Evolutionary conservation across 176 grass and related monocot genomes (phyloP), one percentile per base, ranked within the genome.

Genomic region (Pharus latifolius): DNA sequence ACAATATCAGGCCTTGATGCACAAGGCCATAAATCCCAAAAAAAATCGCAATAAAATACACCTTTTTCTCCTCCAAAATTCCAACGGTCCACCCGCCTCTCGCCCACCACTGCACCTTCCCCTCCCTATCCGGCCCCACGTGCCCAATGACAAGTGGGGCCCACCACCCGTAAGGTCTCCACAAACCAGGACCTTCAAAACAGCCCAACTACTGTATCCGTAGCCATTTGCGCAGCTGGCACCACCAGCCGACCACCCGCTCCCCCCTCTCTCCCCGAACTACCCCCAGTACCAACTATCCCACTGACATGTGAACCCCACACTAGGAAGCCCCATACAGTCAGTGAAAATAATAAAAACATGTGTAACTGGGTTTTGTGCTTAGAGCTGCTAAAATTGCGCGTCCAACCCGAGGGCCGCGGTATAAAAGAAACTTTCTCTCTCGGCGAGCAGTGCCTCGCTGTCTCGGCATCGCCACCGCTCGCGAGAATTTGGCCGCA

Each of bases 311-410:
- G 0, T 10, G 38, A 57, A 0, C 0, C 38, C 63, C 30, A 4
- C 0, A 0, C 0, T 0, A 0, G 0, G 0, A 0, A 22, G 13
- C 3, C 72, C 80, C 56, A 40, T 26, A 0, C 0, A 8, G 0
- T 15, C 65, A 48, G 56, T 30, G 20, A 63, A n/a, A 0, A 0
- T 0, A 17, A 0, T 0, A 0, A 2, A 44, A 32, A 46, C 13
- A 47, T 33, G n/a, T n/a, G n/a, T n/a, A n/a, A n/a, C n/a, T n/a
- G n/a, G n/a, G n/a, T n/a, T n/a, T n/a, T n/a, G n/a, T n/a, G n/a
- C n/a, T n/a, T n/a, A n/a, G n/a, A n/a, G n/a, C n/a, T n/a, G n/a
- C n/a, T n/a, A n/a, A n/a, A n/a, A n/a, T n/a, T n/a, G n/a, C n/a
- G n/a, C n/a, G n/a, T n/a, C n/a, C n/a, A n/a, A n/a, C n/a, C n/a